Percentiles rank a stretch among this genome's conserved stretches.
Conservation (phyloP, 345 rosid species). For the Gossypium raimondii region DNA sequence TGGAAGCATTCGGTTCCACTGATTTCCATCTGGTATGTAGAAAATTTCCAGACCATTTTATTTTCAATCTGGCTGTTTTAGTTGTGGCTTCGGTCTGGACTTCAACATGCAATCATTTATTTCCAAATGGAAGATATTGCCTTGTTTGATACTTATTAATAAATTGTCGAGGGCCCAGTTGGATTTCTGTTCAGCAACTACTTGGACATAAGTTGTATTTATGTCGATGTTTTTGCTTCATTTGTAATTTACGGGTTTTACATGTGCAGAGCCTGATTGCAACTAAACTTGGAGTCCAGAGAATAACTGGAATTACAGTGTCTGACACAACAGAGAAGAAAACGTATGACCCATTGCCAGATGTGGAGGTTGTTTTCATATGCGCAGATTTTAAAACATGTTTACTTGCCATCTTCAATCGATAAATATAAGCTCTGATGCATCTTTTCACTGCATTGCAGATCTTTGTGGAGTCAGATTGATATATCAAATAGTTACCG, state of each 20-base stretch:
- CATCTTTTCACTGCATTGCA: slow-evolving; percentile 23
- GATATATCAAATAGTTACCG: slow-evolving; percentile 17
- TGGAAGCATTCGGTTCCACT: slow-evolving; percentile 65
- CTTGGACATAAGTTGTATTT: not conserved
- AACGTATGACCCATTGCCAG: slow-evolving; percentile 63
- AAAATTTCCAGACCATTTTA: slow-evolving; percentile 8
- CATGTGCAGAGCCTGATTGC: slow-evolving; percentile 75
- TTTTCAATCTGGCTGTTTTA: not conserved
- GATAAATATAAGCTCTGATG: not conserved
- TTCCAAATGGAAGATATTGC: not conserved
- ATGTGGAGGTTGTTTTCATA: slow-evolving; percentile 66
- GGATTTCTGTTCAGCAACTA: not conserved
- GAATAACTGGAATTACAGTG: slow-evolving; percentile 67
- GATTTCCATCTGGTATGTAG: slow-evolving; percentile 68
- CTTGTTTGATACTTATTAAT: not conserved
- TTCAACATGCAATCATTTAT: not conserved
- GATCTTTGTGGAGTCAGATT: slow-evolving; percentile 55
- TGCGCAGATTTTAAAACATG: not conserved
- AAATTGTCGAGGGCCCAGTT: not conserved
- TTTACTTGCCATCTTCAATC: not conserved
- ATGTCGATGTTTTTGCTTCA: not conserved
- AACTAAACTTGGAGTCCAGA: slow-evolving; percentile 80
- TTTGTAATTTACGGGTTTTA: slow-evolving; percentile 15
- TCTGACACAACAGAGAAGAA: slow-evolving; percentile 63
- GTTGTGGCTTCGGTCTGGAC: not conserved